phyloP scores from a whole-genome alignment of 2,329 filamentous ascomycete species.

The Macroventuria anomochaeta region DNA sequence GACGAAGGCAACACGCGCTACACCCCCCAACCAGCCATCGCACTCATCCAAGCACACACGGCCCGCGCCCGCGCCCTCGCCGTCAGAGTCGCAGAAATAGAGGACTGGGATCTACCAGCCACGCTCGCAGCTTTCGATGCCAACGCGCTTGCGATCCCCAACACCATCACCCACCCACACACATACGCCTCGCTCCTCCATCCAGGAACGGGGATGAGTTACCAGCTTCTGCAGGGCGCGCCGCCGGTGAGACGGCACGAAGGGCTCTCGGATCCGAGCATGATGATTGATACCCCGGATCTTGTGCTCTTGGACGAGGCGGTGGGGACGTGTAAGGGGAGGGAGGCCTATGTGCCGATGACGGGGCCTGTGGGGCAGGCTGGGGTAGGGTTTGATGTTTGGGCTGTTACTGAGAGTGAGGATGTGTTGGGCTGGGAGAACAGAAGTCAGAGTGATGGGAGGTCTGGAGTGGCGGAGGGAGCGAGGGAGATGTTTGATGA shows the following conservation, averaged over 20 bases:
- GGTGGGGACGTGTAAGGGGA: constrained; percentile 21
- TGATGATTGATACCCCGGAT: constrained; percentile 5
- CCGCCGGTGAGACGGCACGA: constrained; percentile 20
- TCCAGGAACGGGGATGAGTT: background rate
- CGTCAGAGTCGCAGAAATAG: background rate
- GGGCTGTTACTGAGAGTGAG: constrained; percentile 11
- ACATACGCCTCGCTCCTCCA: background rate
- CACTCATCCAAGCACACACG: constrained; percentile 32
- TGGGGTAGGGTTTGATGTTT: constrained; percentile 28
- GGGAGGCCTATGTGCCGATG: constrained; percentile 23
- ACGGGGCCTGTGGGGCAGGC: constrained; percentile 12
- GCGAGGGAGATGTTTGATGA: constrained; percentile 20
- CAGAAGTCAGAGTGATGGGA: too few relatives aligned
- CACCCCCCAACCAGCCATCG: constrained; percentile 35
- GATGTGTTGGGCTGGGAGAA: background rate
- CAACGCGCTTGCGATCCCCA: background rate
- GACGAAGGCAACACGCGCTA: too few relatives aligned
- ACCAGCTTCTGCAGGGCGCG: constrained; percentile 22
- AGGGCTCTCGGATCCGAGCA: constrained; percentile 18
- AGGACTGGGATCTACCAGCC: background rate
- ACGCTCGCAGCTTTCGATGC: constrained; percentile 11
- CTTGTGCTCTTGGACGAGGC: constrained; percentile 27
- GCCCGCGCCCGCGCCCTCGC: constrained; percentile 16
- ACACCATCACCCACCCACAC: background rate
- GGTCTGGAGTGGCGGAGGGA: background rate